Base-by-base conservation (phyloP, 345 rosid species). In the Eucalyptus erythrocorys region DNA sequence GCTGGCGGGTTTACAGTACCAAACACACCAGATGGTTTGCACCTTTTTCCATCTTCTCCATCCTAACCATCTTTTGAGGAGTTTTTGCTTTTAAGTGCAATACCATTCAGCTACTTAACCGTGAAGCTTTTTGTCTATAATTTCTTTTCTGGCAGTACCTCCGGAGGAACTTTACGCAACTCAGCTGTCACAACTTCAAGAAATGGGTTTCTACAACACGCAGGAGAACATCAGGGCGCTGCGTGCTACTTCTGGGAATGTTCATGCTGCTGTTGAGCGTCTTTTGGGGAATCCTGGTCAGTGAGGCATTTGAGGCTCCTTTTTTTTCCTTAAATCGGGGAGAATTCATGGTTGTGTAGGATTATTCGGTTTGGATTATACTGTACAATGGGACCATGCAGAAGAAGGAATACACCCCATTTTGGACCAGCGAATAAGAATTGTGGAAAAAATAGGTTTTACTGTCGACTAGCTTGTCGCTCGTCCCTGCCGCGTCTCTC, bases 91-190 rank as follows among this genome's bases (percentile, higher is more conserved):
- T 68, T 76, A 21, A 37, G 27, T 76, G 82, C 45, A 10, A 76
- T 37, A 21, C 82, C 47, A 76, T 76, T 37, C 47, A 21, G 13
- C 45, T 37, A 37, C 82, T 76, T 76, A 76, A 76, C 45, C 8
- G 4, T 37, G 15, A 19, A 37, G 26, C 79, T 48, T 48, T 32
- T 48, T 48, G 48, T 57, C 48, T 19, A 49, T 61, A 17, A 17
- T n/a, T 68, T 49, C 32, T 21, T 57, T 21, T 53, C 87, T 79
- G 79, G 45, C 94, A 97, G 99, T 94, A 47, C 96, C 99, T 32
- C 97, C 97, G 3, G 99, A 95, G 88, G 97, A 97, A 89, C 94
- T 94, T 16, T 97, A 89, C n/a, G 98, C 99, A 7, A 97, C 99
- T 21, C 99, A 97, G 90, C 90, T 97, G 88, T 89, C 96, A 85